Base-by-base conservation (phyloP, 192 early-diverging fungal genomes). In the Entophlyctis helioformis region DNA sequence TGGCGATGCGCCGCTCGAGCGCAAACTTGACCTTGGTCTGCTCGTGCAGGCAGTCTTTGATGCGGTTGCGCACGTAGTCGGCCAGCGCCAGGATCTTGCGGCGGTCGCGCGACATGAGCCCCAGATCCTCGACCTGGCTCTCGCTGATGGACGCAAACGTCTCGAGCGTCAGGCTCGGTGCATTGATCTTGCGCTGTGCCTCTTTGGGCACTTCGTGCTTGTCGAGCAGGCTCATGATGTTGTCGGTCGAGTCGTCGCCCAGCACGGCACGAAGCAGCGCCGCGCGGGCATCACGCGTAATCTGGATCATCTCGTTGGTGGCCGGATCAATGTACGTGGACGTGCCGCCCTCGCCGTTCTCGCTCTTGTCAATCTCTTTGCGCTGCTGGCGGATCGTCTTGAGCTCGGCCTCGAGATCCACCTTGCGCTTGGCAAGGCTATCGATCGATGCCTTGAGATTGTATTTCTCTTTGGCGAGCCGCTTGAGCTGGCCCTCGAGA, bases 41-140 rank as follows among this genome's bases (percentile, higher is more conserved):
- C 51, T 76, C 72, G 42, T 64, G 60, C 34, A 72, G 36, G 32
- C 60, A 54, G 42, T 76, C 72, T 34, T 66, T 68, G 36, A 76
- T 64, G 4, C 67, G 31, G 40, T 72, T 76, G 3, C 65, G 42
- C 12, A 69, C 59, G 38, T 72, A 72, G 26, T 76, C 72, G 3
- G 51, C 36, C 50, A 76, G 48, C 6, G 67, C 69, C 39, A 76
- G 18, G 3, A 76, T 42, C 35, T 72, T 66, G 2, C 67, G 42
- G 21, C 64, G 48, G 39, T 74, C 72, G 50, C 63, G 62, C 16
- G 58, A 28, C 19, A 62, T 36, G 19, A 76, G 40, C 0, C 55
- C 54, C 10, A 56, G 36, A 20, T 48, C 55, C 15, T 20, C 35
- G 23, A 71, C n/a, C 29, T 60, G 46, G 15, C 62, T 60, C 13